phyloP scores from a whole-genome alignment of 2,329 filamentous ascomycete species.

The Aureobasidium sp. region DNA sequence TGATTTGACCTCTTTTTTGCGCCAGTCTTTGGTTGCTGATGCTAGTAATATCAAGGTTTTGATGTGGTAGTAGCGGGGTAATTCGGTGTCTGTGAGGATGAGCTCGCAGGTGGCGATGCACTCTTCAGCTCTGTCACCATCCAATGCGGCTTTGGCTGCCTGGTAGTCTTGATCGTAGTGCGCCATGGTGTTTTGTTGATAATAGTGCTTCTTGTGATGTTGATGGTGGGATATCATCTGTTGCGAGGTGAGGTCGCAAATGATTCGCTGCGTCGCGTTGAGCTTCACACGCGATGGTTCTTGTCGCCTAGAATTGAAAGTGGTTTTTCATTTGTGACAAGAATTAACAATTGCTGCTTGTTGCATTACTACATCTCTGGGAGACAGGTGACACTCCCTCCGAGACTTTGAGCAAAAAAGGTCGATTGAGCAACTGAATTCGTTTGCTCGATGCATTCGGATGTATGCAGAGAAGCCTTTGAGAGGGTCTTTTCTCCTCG shows the following conservation, averaged over 20 bases:
- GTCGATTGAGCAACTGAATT: no score
- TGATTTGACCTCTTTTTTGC: background rate
- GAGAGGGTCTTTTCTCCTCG: no score
- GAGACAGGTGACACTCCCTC: no score
- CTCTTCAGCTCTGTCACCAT: background rate
- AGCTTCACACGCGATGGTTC: background rate
- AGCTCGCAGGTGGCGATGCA: background rate
- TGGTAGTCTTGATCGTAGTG: background rate
- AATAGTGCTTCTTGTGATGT: background rate
- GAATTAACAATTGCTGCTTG: background rate
- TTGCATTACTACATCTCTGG: no score
- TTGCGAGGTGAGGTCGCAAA: background rate
- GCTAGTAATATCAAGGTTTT: background rate
- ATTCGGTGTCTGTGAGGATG: background rate
- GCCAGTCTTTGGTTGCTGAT: slow-evolving; percentile 3
- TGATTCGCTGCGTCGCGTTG: background rate
- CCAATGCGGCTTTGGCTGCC: background rate
- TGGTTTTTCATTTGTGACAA: background rate
- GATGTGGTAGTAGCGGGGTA: slow-evolving; percentile 14
- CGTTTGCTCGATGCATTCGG: no score
- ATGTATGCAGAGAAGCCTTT: no score
- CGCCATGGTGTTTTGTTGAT: background rate
- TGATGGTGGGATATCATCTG: background rate
- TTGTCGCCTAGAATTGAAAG: background rate
- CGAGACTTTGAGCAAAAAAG: no score